Percentiles rank a stretch among this genome's conserved stretches.
These are phyloP conservation scores for Vickermania spadyakhi DNA, from an alignment of 208 protist species.

Conservation along the genomic window DNA sequence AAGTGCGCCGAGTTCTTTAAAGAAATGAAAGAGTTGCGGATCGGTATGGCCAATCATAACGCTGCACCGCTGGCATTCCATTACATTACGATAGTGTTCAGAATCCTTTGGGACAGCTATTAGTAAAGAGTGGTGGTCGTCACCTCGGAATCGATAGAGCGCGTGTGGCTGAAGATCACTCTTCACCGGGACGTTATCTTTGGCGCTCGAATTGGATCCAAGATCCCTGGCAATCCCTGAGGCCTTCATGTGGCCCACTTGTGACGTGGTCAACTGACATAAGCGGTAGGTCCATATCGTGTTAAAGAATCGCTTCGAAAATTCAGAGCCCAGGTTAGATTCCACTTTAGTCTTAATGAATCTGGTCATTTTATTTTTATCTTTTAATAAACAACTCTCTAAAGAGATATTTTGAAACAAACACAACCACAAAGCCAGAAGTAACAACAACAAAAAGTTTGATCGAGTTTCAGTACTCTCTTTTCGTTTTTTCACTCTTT, in stretches of 20 bases:
- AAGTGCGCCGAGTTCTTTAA: conserved; percentile 75
- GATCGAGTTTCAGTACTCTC: too few species aligned
- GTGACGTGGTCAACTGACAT: conserved; percentile 76
- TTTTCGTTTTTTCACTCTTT: too few species aligned
- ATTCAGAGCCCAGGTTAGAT: conserved; percentile 58
- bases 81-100: conserved; percentile 62
- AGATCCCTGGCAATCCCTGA: neutral
- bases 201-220: conserved; percentile 1
- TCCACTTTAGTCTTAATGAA: conserved; percentile 64
- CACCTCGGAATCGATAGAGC: conserved; percentile 59
- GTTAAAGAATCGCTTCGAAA: conserved; percentile 60
- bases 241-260: conserved; percentile 13
- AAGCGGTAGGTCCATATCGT: conserved; percentile 70
- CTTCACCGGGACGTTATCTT: conserved; percentile 31
- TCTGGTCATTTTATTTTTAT: too few species aligned
- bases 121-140: conserved; percentile 55
- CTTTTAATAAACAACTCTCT: too few species aligned
- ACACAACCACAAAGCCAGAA: neutral
- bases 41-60: conserved; percentile 86
- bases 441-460: neutral
- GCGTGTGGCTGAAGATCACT: conserved; percentile 82
- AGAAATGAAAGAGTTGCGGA: conserved; percentile 85
- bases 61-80: conserved; percentile 46
- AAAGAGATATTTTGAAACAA: conserved; percentile 1
- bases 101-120: conserved; percentile 69